Percentiles rank a stretch among this genome's conserved stretches.
Evolutionary conservation across 169 alveolate genomes (phyloP).

Genomic region (Cardiosporidium cionae): DNA sequence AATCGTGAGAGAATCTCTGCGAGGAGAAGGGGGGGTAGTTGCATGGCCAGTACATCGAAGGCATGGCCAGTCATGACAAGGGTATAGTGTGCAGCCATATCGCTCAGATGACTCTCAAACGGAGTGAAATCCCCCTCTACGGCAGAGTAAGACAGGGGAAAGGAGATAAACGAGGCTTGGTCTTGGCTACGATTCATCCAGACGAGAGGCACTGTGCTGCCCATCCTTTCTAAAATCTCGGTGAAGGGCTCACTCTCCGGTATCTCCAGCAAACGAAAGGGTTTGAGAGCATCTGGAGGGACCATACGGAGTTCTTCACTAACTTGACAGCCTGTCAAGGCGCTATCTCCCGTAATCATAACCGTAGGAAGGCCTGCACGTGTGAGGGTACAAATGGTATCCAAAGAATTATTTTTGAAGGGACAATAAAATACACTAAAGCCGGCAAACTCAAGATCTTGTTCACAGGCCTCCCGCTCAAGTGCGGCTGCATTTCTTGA

Average conservation of each 20-base stretch:
- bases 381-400: constrained; percentile 70
- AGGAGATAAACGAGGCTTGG: not conserved
- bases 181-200: not conserved
- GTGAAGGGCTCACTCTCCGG: not conserved
- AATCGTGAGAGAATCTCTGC: no score
- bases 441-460: constrained; percentile 83
- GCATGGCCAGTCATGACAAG: constrained; percentile 2
- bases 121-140: not conserved
- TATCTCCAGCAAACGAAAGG: not conserved
- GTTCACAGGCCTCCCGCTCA: constrained; percentile 75
- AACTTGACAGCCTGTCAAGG: constrained; percentile 92
- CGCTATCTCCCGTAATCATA: constrained; percentile 97
- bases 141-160: not conserved
- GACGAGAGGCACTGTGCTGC: not conserved
- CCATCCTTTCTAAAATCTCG: not conserved
- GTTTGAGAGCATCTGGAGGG: no score
- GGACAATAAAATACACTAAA: constrained; percentile 90
- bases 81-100: not conserved
- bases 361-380: constrained; percentile 70
- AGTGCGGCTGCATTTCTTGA: no score
- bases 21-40: no score
- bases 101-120: not conserved
- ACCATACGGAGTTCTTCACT: constrained; percentile 66
- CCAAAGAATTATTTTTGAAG: constrained; percentile 72
- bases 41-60: not conserved